Base-by-base conservation (phyloP, 768 basidiomycete genomes). In the Lactifluus hygrophoroides region DNA sequence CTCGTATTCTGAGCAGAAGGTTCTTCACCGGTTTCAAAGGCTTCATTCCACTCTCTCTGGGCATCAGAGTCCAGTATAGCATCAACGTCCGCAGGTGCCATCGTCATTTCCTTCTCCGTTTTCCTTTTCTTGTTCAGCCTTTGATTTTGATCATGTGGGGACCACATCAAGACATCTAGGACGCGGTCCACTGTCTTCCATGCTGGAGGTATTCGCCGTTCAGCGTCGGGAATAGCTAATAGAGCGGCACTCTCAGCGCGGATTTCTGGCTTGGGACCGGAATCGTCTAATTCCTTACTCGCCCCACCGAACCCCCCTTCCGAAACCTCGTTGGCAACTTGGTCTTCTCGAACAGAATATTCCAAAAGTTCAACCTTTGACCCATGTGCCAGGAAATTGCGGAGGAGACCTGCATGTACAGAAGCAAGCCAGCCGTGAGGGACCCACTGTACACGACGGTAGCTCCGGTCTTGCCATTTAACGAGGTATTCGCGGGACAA, bases 131-230 rank as follows among this genome's bases (percentile, higher is more conserved):
- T 69, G 40, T 19, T 69, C 46, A 23, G 11, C 56, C 64, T 67
- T 67, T 53, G 60, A 51, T 65, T 67, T 67, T 53, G 60, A 51
- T 65, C 63, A 46, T 66, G 51, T 17, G 82, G 77, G 46, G 72
- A 72, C 81, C 86, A 86, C 17, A 94, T 70, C 43, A 82, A 72
- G 23, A 94, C 74, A 64, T 96, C 91, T 34, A 99, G 76, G 27
- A 98, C 77, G n/a, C 94, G 85, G 66, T 95, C 94, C n/a, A 92
- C 76, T 0, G 87, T 91, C 70, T 84, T 86, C 95, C 95, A 97
- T 7, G 80, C 75, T 0, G 72, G 73, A 7, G 93, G 91, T 21
- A 97, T 86, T 57, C 81, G 77, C 16, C 71, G 73, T 64, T 88
- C 83, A 2, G 93, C 94, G 54, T 93, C 84, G 0, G 80, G 77